These are phyloP conservation scores for Parafenestella ontariensis DNA, from an alignment of 2,329 filamentous ascomycete genomes.

Conservation along the genomic window DNA sequence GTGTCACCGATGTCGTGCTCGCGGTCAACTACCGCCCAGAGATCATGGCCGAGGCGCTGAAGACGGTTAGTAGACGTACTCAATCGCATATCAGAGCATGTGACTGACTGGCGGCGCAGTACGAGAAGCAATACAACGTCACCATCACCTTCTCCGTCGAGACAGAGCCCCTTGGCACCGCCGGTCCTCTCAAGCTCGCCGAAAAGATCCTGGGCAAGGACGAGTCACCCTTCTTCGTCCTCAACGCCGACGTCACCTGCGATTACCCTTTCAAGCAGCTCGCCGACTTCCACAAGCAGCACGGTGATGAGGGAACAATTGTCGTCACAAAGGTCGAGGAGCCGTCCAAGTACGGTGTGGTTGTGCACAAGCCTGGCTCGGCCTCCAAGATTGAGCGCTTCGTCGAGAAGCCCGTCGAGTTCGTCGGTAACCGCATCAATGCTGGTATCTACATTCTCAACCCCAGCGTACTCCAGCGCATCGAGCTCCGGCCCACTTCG, in stretches of 20 bases:
- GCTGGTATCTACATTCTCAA: constrained; percentile 98
- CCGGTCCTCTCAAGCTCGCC: constrained; percentile 92
- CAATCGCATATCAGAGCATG: constrained; percentile 4
- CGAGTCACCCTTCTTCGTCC: constrained; percentile 93
- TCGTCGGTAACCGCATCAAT: constrained; percentile 98
- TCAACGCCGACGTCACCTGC: constrained; percentile 98
- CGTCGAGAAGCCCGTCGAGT: constrained; percentile 98
- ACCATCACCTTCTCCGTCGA: constrained; percentile 98
- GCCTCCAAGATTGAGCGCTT: constrained; percentile 94
- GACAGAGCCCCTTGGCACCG: constrained; percentile 91
- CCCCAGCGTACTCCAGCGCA: constrained; percentile 86
- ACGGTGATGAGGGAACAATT: constrained; percentile 96
- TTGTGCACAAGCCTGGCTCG: constrained; percentile 95
- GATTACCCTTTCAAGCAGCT: constrained; percentile 94
- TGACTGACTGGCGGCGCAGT: constrained; percentile 56
- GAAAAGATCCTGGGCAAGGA: constrained; percentile 93
- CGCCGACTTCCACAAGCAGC: constrained; percentile 87
- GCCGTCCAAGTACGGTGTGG: constrained; percentile 97
- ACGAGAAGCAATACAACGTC: constrained; percentile 90
- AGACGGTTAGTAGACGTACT: constrained; percentile 69
- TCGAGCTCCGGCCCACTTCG: constrained; percentile 93
- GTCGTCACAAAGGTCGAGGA: constrained; percentile 99
- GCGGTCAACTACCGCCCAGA: constrained; percentile 99
- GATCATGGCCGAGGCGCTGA: constrained; percentile 92
- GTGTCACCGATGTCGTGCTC: constrained; percentile 96